Conservation (phyloP, 805 yeast species). For the Saccharomycopsis sp. region DNA sequence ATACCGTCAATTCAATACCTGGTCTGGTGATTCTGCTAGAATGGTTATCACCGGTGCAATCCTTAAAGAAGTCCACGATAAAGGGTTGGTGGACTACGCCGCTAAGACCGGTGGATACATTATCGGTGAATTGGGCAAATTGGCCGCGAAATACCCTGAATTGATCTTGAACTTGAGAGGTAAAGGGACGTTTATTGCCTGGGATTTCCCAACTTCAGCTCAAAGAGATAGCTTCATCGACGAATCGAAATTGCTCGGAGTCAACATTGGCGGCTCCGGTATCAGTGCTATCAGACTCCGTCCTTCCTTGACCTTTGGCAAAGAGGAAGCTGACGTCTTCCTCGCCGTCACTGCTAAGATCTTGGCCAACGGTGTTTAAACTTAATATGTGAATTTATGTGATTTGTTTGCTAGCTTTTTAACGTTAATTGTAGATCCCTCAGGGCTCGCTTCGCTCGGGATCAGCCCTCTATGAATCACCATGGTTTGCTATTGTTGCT, state of each 20-base stretch:
- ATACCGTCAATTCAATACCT: constrained; percentile 68
- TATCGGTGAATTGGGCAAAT: constrained; percentile 34
- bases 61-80: constrained; percentile 44
- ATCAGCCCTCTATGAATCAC: too few relatives aligned
- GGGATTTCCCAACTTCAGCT: constrained; percentile 42
- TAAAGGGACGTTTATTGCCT: constrained; percentile 61
- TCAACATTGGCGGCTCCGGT: constrained; percentile 66
- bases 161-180: constrained; percentile 50
- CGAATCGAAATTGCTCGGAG: constrained; percentile 43
- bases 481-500: too few relatives aligned
- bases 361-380: too few relatives aligned
- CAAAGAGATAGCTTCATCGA: constrained; percentile 42
- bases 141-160: constrained; percentile 34
- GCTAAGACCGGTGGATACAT: constrained; percentile 49
- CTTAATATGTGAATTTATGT: too few relatives aligned
- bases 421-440: too few relatives aligned
- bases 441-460: too few relatives aligned
- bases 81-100: constrained; percentile 43
- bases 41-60: constrained; percentile 58
- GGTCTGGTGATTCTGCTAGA: constrained; percentile 74
- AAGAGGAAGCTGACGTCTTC: constrained; percentile 54
- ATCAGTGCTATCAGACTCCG: constrained; percentile 52
- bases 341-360: constrained; percentile 34
- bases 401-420: too few relatives aligned
- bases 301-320: constrained; percentile 57